Conservation (phyloP, 2,329 filamentous ascomycete genomes). For the Colletotrichum chlorophyti region DNA sequence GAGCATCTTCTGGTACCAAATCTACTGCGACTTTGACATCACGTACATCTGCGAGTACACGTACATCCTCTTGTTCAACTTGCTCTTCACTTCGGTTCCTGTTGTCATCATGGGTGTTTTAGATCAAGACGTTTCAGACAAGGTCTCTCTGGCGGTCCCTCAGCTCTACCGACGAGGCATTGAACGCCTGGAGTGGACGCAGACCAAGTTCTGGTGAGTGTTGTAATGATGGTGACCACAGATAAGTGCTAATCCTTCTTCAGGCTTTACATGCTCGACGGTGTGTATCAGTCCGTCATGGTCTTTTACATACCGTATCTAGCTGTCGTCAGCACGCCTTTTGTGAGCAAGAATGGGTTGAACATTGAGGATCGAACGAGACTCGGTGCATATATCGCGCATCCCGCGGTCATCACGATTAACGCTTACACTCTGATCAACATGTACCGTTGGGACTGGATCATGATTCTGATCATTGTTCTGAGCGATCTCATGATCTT, state of each 20-base stretch:
- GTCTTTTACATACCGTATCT: slow-evolving; percentile 93
- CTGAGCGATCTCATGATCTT: slow-evolving; percentile 89
- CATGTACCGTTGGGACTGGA: slow-evolving; percentile 97
- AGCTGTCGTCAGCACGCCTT: slow-evolving; percentile 72
- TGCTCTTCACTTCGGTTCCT: slow-evolving; percentile 94
- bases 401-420: slow-evolving; percentile 84
- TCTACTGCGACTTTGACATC: slow-evolving; percentile 94
- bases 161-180: slow-evolving; percentile 96
- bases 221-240: background rate
- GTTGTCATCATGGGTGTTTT: slow-evolving; percentile 96
- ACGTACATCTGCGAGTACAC: slow-evolving; percentile 98
- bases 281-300: slow-evolving; percentile 92
- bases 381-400: slow-evolving; percentile 87
- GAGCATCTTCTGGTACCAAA: slow-evolving; percentile 95
- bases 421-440: slow-evolving; percentile 96
- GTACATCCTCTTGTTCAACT: slow-evolving; percentile 95
- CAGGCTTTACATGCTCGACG: slow-evolving; percentile 93
- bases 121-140: slow-evolving; percentile 95
- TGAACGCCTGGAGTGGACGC: slow-evolving; percentile 95
- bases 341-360: slow-evolving; percentile 75
- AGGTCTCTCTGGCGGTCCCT: slow-evolving; percentile 90
- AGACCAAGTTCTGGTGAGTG: slow-evolving; percentile 91
- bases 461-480: slow-evolving; percentile 81
- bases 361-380: slow-evolving; percentile 80
- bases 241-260: slow-evolving; percentile 36